phyloP scores from a whole-genome alignment of 495 filamentous ascomycete species.

The Podospora sp. region DNA sequence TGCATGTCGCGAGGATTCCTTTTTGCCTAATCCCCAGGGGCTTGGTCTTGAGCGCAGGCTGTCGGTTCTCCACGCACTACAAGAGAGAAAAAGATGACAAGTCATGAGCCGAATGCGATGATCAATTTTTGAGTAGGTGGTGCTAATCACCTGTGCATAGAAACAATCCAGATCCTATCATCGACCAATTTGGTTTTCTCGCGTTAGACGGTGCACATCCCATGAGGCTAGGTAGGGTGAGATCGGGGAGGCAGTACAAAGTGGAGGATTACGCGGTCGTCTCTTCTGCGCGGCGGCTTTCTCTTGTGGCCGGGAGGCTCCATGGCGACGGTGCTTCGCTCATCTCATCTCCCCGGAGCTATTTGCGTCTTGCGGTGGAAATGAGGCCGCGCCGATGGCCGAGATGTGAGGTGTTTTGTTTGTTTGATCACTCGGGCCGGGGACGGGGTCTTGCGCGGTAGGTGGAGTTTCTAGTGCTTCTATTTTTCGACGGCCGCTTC shows the following conservation, averaged over 20 bases:
- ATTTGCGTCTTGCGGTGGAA: constrained; percentile 1
- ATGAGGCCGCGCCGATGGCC: not conserved
- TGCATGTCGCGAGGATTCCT: constrained; percentile 91
- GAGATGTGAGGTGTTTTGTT: not conserved
- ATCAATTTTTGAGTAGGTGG: not conserved
- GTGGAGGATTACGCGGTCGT: constrained; percentile 76
- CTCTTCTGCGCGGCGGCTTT: constrained; percentile 52
- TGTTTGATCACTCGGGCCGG: not conserved
- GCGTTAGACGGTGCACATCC: constrained; percentile 21
- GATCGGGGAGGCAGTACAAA: constrained; percentile 58
- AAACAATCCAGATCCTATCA: constrained; percentile 87
- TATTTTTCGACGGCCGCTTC: constrained; percentile 5
- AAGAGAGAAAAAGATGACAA: not conserved
- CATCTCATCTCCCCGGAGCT: not conserved
- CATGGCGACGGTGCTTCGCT: not conserved
- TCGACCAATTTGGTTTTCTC: not conserved
- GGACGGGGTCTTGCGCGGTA: not conserved
- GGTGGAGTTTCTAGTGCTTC: not conserved
- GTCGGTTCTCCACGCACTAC: constrained; percentile 68
- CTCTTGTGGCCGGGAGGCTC: constrained; percentile 27
- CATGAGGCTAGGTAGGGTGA: not conserved
- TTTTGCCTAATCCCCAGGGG: constrained; percentile 72
- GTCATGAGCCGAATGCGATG: not conserved
- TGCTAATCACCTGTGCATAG: constrained; percentile 72
- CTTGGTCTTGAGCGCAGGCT: constrained; percentile 68